phyloP scores from a whole-genome alignment of 1,139 yeast species.

The Lodderomyces jiufengensis region DNA sequence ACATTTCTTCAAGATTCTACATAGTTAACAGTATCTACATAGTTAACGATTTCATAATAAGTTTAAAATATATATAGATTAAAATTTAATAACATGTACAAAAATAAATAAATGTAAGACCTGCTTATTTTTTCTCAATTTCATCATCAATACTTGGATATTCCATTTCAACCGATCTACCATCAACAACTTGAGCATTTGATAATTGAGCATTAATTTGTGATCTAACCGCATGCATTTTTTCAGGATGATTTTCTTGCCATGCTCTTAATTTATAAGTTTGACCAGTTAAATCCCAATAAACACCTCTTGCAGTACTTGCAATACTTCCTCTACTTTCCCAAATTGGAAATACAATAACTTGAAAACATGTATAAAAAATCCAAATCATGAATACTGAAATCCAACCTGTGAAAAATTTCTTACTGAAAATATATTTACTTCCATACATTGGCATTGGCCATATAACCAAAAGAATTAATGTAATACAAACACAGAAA shows the following conservation, averaged over 20 bases:
- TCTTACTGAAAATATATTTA: constrained; percentile 63
- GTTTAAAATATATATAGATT: too few relatives aligned
- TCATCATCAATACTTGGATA: constrained; percentile 25
- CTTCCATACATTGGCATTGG: constrained; percentile 90
- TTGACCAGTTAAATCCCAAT: constrained; percentile 82
- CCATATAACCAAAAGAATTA: constrained; percentile 66
- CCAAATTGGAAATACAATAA: constrained; percentile 58
- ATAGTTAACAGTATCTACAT: too few relatives aligned
- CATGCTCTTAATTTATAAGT: constrained; percentile 65
- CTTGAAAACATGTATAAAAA: constrained; percentile 53
- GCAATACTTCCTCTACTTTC: constrained; percentile 66
- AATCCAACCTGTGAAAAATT: constrained; percentile 82
- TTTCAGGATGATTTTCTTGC: constrained; percentile 68
- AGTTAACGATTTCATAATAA: too few relatives aligned
- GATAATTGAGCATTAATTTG: constrained; percentile 47
- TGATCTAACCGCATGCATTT: constrained; percentile 61
- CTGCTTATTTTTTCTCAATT: constrained; percentile 17
- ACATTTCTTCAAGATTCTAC: too few relatives aligned
- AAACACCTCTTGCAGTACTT: constrained; percentile 67
- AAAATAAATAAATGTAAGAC: too few relatives aligned
- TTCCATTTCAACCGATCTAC: constrained; percentile 21
- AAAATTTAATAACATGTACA: too few relatives aligned
- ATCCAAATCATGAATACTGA: constrained; percentile 73
- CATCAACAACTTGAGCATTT: constrained; percentile 27
- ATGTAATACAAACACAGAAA: constrained; percentile 54